Base-by-base conservation (phyloP, 2,329 filamentous ascomycete species). In the Fusarium marasasianum region DNA sequence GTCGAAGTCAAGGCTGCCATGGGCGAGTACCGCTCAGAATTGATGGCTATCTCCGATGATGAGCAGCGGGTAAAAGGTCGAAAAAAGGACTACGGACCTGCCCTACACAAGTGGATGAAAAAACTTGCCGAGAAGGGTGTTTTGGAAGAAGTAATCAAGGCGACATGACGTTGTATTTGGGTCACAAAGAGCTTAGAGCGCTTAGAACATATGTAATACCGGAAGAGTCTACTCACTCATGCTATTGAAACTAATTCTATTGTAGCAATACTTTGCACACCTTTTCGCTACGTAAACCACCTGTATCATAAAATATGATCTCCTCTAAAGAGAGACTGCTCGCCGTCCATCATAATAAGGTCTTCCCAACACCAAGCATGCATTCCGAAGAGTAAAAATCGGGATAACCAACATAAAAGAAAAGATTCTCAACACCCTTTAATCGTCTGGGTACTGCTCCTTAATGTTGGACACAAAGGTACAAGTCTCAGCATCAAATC, bases 391-490 rank as follows among this genome's bases (percentile, higher is more conserved):
- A 62, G n/a, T 33, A 41, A 48, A 41, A 48, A 41, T 40, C 33
- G 48, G n/a, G 22, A 43, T 31, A 43, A 13, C 40, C 37, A 24
- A 38, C n/a, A 57, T 40, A 18, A 47, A 55, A 51, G 33, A 37
- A 47, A 26, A 51, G 24, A n/a, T 45, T 41, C 22, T 53, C 14
- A 22, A 37, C 35, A n/a, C 24, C 33, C 47, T 53, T 79, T 73
- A 98, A 82, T 97, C 94, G 79, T 98, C 93, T 2, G 96, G 96
- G 82, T 95, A 98, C 78, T 95, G 91, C 76, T 97, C 94, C 76
- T 84, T 83, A 38, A 89, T 79, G 81, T 98, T 98, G 76, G 94
- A 97, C 38, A 98, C 87, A 83, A 98, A 99, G 8, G 83, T 86
- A 74, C 90, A 90, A 1, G 83, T 86, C 40, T 84, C 84, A 9